Evolutionary conservation across 2,329 filamentous ascomycete species (phyloP).

Genomic region (Talaromyces sp.): DNA sequence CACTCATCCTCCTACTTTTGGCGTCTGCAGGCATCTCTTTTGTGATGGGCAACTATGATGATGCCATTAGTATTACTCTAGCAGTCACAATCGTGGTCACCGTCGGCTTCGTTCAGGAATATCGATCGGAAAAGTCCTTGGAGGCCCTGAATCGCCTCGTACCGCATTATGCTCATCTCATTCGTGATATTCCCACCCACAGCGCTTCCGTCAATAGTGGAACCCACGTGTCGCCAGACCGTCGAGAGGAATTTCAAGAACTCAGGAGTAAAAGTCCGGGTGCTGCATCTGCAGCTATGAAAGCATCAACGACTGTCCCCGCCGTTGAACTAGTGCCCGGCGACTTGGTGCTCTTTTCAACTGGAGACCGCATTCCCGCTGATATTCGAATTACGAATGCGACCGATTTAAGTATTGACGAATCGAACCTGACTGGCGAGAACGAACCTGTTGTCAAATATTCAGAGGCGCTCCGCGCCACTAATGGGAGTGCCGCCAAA

Average conservation of each 20-base stretch:
- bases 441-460: conserved; percentile 88
- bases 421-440: conserved; percentile 94
- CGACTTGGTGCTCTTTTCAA: conserved; percentile 90
- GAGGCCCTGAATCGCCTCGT: conserved; percentile 93
- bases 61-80: conserved; percentile 92
- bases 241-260: conserved; percentile 51
- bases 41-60: conserved; percentile 88
- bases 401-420: conserved; percentile 88
- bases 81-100: conserved; percentile 96
- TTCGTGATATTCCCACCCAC: conserved; percentile 59
- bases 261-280: conserved; percentile 52
- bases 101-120: conserved; percentile 96
- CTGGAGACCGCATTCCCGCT: conserved; percentile 92
- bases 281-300: conserved; percentile 65
- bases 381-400: conserved; percentile 93
- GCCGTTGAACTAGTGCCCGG: conserved; percentile 87
- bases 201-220: conserved; percentile 25
- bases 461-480: conserved; percentile 59
- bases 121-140: conserved; percentile 94
- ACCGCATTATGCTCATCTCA: conserved; percentile 93
- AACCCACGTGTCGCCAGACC: conserved; percentile 17
- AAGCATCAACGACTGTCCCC: conserved; percentile 81
- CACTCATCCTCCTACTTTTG: conserved; percentile 87
- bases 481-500: conserved; percentile 33
- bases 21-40: conserved; percentile 86